Evolutionary conservation across 106 monocot genomes (phyloP), one percentile per base, ranked within the genome.

Genomic region (Platanthera zijinensis): DNA sequence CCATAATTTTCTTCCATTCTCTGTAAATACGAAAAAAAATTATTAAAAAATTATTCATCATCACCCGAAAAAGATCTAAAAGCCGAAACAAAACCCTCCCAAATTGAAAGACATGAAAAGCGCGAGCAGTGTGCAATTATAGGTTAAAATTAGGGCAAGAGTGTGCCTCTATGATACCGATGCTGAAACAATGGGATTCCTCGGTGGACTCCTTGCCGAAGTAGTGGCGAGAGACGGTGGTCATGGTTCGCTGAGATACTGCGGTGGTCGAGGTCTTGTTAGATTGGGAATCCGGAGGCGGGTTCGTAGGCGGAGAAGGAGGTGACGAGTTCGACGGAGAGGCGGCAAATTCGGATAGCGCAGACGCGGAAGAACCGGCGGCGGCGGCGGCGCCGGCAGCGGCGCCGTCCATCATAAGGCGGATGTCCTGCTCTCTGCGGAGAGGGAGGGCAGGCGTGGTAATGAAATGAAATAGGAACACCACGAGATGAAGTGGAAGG

Each of bases 1-100:
- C 90, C 96, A 66, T 93, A 96, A 1, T 93, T 90, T 69, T 93
- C 93, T 77, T 88, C 80, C 59, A 89, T 87, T 39, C 83, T 93
- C 96, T 93, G 79, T 66, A 46, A 59, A 57, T 6, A 76, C 15
- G 84, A 82, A 51, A 46, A n/a, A 32, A 32, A 8, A 14, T 28
- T 17, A 32, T 10, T 52, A n/a, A 74, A 52, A 74, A 25, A 7
- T 12, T 39, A 39, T 45, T 75, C 46, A 4, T 6, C 57, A 59
- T 28, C 3, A 52, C 46, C 51, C 11, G 11, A 45, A 72, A 79
- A 69, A 54, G 62, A 62, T 8, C 53, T 10, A 53, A 53, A 53
- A 10, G 53, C 53, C 8, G 39, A 45, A 69, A 12, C 5, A 5
- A 46, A 63, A 63, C 18, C 1, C 25, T 8, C 22, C 6, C 18